Conservation (phyloP, 2,329 filamentous ascomycete species). For the Aureobasidium sp. region DNA sequence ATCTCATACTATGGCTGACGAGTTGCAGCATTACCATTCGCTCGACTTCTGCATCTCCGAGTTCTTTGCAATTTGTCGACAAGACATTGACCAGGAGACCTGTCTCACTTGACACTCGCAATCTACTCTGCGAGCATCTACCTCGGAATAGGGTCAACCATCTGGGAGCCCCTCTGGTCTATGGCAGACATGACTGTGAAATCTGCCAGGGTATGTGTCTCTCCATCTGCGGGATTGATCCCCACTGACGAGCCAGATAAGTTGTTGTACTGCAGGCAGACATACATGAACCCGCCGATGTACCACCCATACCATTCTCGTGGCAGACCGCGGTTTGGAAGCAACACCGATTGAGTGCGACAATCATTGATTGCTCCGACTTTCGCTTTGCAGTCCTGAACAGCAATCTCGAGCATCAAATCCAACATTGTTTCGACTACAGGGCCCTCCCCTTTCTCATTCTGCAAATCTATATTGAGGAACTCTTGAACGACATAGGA, state of each 20-base stretch:
- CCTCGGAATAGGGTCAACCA: neutral
- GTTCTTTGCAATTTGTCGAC: neutral
- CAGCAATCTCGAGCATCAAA: neutral
- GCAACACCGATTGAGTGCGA: neutral
- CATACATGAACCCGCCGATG: neutral
- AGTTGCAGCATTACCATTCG: neutral
- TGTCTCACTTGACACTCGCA: neutral
- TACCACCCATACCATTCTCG: neutral
- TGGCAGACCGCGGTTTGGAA: constrained; percentile 2
- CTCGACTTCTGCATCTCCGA: neutral
- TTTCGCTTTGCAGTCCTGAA: neutral
- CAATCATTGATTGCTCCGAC: neutral
- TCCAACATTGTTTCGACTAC: neutral
- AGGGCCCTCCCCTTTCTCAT: neutral
- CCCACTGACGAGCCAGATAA: neutral
- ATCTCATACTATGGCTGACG: neutral
- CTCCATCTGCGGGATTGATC: neutral
- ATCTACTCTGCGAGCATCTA: neutral
- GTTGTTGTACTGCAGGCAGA: neutral
- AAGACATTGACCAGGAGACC: neutral
- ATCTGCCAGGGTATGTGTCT: neutral
- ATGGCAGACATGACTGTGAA: neutral
- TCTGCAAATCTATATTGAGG: neutral
- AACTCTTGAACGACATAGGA: neutral
- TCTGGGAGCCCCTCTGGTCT: neutral